Evolutionary conservation across 2,329 filamentous ascomycete species (phyloP).

Genomic region (Fusarium tanahbumbuense): DNA sequence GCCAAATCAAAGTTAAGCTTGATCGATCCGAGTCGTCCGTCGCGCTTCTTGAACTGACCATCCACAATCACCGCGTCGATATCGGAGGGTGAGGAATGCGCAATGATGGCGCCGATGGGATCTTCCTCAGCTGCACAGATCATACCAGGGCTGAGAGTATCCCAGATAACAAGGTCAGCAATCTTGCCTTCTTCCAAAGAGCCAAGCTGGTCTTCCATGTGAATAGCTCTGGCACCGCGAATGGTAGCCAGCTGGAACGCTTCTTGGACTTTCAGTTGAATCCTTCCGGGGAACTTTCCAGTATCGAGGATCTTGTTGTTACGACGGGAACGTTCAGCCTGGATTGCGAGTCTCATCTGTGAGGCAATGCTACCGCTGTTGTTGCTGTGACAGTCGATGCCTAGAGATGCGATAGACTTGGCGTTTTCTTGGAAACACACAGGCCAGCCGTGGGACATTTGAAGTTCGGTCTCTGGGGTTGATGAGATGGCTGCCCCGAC

Average conservation of each 20-base stretch:
- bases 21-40: neutral
- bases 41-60: constrained; percentile 14
- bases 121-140: constrained; percentile 13
- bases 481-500: constrained; percentile 8
- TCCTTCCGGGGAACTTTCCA: neutral
- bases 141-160: constrained; percentile 7
- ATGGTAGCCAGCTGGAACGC: constrained; percentile 12
- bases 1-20: neutral
- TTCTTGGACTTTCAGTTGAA: neutral
- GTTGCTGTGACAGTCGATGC: constrained; percentile 12
- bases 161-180: constrained; percentile 11
- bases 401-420: constrained; percentile 1
- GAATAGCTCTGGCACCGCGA: neutral
- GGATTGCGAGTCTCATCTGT: constrained; percentile 12
- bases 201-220: constrained; percentile 2
- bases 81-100: neutral
- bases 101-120: constrained; percentile 6
- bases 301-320: neutral
- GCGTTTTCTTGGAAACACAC: constrained; percentile 18
- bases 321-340: constrained; percentile 7
- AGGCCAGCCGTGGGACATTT: constrained; percentile 19
- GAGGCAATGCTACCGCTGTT: constrained; percentile 1
- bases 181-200: constrained; percentile 9
- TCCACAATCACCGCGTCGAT: constrained; percentile 15
- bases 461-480: constrained; percentile 9